phyloP scores from a whole-genome alignment of 352 stramenopile species.

The Globisporangium splendens region DNA sequence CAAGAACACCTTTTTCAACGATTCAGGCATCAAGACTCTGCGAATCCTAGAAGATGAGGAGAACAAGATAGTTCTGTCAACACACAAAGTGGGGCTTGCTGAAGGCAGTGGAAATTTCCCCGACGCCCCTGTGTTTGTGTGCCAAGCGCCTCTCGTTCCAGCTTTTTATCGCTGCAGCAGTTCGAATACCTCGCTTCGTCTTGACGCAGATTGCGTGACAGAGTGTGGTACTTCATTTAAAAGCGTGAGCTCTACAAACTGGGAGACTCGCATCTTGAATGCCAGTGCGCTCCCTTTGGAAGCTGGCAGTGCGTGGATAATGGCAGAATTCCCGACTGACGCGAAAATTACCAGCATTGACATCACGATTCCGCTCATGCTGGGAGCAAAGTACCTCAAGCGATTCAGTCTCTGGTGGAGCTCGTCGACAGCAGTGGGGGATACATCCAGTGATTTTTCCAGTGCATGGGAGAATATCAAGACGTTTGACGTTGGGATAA shows the following conservation, averaged over 20 bases:
- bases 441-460: conserved; percentile 14
- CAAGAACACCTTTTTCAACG: conserved; percentile 35
- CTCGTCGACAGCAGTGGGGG: conserved; percentile 14
- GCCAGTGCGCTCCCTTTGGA: conserved; percentile 22
- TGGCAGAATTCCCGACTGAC: conserved; percentile 35
- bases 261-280: conserved; percentile 43
- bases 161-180: conserved; percentile 31
- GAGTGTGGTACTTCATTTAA: conserved; percentile 19
- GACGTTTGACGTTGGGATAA: conserved; percentile 33
- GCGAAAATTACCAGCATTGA: conserved; percentile 38
- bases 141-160: conserved; percentile 19
- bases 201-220: not conserved
- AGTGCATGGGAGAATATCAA: conserved; percentile 39
- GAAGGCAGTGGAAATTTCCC: conserved; percentile 57
- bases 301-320: conserved; percentile 50
- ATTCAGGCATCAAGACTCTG: conserved; percentile 46
- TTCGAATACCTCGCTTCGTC: conserved; percentile 16
- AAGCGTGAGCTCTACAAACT: conserved; percentile 8
- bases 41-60: conserved; percentile 61
- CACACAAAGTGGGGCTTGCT: conserved; percentile 29
- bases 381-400: conserved; percentile 39
- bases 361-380: conserved; percentile 39
- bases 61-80: conserved; percentile 53
- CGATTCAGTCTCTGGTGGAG: conserved; percentile 50
- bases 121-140: conserved; percentile 28